Evolutionary conservation across 129 eudicot species (phyloP).

Genomic region (Centella asiatica): DNA sequence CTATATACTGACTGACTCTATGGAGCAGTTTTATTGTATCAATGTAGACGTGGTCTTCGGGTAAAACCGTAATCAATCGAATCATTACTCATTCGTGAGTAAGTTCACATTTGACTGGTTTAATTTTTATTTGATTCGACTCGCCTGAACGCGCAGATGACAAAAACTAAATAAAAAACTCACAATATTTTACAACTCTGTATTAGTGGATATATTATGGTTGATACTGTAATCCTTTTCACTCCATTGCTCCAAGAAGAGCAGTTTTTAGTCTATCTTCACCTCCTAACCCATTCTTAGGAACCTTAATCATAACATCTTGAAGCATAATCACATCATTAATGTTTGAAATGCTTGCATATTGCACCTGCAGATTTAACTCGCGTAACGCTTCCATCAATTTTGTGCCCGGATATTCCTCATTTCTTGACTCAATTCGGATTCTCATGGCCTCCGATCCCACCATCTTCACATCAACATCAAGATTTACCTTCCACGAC

Average conservation of each 20-base stretch:
- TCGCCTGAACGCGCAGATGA: too few species aligned
- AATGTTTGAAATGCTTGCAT: slow-evolving; percentile 57
- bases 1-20: too few species aligned
- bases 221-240: too few species aligned
- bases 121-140: too few species aligned
- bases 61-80: too few species aligned
- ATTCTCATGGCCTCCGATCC: slow-evolving; percentile 47
- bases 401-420: slow-evolving; percentile 34
- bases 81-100: too few species aligned
- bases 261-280: slow-evolving; percentile 35
- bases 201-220: too few species aligned
- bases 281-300: slow-evolving; percentile 12
- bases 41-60: too few species aligned
- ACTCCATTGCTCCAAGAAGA: slow-evolving; percentile 26
- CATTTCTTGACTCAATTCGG: slow-evolving; percentile 40
- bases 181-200: too few species aligned
- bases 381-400: slow-evolving; percentile 46
- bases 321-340: slow-evolving; percentile 52
- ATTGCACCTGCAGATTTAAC: slow-evolving; percentile 44
- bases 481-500: not conserved
- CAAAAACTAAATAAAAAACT: too few species aligned
- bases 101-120: too few species aligned
- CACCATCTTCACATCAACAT: slow-evolving; percentile 48
- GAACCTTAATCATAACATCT: slow-evolving; percentile 47
- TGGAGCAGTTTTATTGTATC: too few species aligned